Evolutionary conservation across 164 flowering plant species (phyloP), one percentile per base, ranked within the genome.

Genomic region (Litsea cubeba): DNA sequence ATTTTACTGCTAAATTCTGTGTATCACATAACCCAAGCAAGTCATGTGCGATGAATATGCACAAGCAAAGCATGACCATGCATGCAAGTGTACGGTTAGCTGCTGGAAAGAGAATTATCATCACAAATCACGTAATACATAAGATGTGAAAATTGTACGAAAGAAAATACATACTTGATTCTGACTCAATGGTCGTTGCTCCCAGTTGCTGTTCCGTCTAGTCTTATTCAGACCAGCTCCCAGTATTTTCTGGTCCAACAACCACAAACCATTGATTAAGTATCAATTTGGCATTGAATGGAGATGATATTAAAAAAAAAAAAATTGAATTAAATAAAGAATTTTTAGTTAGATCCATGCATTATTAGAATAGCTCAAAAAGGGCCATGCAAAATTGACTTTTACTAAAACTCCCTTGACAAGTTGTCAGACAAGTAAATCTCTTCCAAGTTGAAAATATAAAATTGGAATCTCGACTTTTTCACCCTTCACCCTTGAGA

Each of bases 121-220:
- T n/a, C 20, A 5, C 4, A 57, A 62, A 35, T 65, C 46, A 22
- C 3, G 20, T 60, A 12, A 26, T 12, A 11, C 15, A 12, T 51
- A 54, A 54, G 60, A 15, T 14, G n/a, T 54, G 60, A 54, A 17
- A 63, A 69, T n/a, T 6, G 24, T 32, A 28, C 50, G 30, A 49
- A 8, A 26, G 58, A 35, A 58, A 50, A 67, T 70, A 74, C 70
- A 50, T 79, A 91, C 99, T 86, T 95, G 97, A 79, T 88, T 83
- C 75, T 71, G 86, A 73, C 79, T 85, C 81, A 95, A 77, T 76
- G 99, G 99, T 6, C 99, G 84, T 80, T 89, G 89, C 84, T 95
- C 98, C 99, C 99, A 95, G 72, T 93, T 84, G 83, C 98, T 90
- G 76, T 95, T 93, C 62, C 97, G 84, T 70, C 97, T 89, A 49